phyloP scores from a whole-genome alignment of 2,329 filamentous ascomycete genomes.

The Paraphoma sp. region DNA sequence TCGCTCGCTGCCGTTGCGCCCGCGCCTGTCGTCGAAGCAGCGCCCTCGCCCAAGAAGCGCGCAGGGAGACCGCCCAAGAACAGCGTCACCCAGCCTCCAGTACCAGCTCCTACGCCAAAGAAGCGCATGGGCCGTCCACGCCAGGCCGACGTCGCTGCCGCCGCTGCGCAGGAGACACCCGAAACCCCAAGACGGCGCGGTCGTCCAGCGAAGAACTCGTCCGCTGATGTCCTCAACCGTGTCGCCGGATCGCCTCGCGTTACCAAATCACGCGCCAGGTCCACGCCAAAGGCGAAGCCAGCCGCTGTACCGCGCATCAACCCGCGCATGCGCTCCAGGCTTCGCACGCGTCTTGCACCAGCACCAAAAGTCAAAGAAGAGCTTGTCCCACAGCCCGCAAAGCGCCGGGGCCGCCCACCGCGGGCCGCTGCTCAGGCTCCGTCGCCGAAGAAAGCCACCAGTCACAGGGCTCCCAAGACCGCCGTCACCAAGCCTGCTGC shows the following conservation, averaged over 20 bases:
- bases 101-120: constrained; percentile 10
- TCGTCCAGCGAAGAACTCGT: constrained; percentile 14
- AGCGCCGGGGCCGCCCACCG: constrained; percentile 24
- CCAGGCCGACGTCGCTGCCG: constrained; percentile 6
- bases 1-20: constrained; percentile 8
- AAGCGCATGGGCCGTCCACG: constrained; percentile 20
- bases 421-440: constrained; percentile 13
- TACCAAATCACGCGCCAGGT: constrained; percentile 20
- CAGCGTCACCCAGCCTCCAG: not conserved
- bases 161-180: constrained; percentile 5
- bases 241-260: constrained; percentile 30
- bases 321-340: constrained; percentile 26
- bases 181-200: constrained; percentile 14
- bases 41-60: constrained; percentile 12
- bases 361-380: constrained; percentile 13
- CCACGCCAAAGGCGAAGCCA: constrained; percentile 9
- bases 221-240: constrained; percentile 16
- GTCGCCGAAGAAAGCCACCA: constrained; percentile 14
- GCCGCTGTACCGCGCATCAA: constrained; percentile 19
- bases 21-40: constrained; percentile 2
- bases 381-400: constrained; percentile 12
- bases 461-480: constrained; percentile 16
- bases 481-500: constrained; percentile 8
- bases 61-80: constrained; percentile 13
- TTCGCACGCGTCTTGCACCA: constrained; percentile 25